phyloP scores from a whole-genome alignment of 257 asterid genomes.

The Fraxinus anomala region DNA sequence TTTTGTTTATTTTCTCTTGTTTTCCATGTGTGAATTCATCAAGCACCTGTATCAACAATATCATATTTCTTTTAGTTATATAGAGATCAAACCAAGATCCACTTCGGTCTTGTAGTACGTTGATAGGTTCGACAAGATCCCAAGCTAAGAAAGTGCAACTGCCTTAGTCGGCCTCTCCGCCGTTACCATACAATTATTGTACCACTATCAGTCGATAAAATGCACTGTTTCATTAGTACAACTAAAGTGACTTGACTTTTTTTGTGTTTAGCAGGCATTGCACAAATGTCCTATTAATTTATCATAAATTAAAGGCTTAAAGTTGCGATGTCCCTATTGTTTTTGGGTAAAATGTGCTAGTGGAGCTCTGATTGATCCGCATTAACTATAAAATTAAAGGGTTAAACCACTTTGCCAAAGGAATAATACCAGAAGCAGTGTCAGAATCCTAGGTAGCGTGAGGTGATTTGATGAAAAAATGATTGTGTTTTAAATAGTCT shows the following conservation, averaged over 20 bases:
- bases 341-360: background rate
- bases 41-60: constrained; percentile 61
- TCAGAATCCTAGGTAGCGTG: no score
- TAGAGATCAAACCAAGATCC: background rate
- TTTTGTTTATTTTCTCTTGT: constrained; percentile 67
- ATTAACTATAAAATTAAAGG: no score
- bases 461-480: no score
- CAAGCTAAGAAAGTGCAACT: background rate
- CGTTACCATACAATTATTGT: background rate
- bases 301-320: background rate
- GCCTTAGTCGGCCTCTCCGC: background rate
- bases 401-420: no score
- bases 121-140: background rate
- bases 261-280: background rate
- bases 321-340: constrained; percentile 30
- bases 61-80: background rate
- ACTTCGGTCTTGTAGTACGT: background rate
- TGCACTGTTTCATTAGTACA: background rate
- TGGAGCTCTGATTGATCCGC: no score
- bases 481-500: no score
- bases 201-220: no score
- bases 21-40: constrained; percentile 81
- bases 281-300: constrained; percentile 14
- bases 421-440: no score
- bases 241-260: no score